phyloP scores from a whole-genome alignment of 176 grass and related monocot genomes.

The Zea luxurians region DNA sequence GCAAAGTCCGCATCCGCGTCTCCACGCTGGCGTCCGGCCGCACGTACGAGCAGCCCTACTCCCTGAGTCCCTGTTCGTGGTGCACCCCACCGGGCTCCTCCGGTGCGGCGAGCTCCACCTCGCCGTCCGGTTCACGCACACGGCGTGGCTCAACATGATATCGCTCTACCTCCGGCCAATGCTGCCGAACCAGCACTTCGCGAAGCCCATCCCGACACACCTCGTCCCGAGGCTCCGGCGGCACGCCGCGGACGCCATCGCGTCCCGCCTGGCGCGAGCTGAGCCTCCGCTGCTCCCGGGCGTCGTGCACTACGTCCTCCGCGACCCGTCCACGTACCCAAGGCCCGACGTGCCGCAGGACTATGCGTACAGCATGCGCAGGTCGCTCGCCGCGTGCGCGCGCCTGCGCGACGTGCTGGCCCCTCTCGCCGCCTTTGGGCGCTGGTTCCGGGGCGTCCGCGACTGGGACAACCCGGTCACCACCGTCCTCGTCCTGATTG shows the following conservation, averaged over 20 bases:
- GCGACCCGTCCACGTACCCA: constrained; percentile 8
- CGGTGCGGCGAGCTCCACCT: constrained; percentile 44
- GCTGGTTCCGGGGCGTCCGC: constrained; percentile 26
- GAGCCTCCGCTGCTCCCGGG: constrained; percentile 20
- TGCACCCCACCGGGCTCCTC: constrained; percentile 9
- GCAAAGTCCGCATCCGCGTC: constrained; percentile 43
- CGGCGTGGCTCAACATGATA: constrained; percentile 19
- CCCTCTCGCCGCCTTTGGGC: neutral
- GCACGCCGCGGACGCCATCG: neutral
- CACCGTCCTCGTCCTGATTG: neutral
- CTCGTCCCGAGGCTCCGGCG: neutral
- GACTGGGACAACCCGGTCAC: constrained; percentile 25
- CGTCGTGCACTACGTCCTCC: constrained; percentile 16
- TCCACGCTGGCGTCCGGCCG: constrained; percentile 33
- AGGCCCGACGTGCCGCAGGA: constrained; percentile 15
- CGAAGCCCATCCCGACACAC: constrained; percentile 7
- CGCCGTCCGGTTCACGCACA: constrained; percentile 44
- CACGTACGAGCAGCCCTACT: constrained; percentile 22
- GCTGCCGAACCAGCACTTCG: constrained; percentile 38
- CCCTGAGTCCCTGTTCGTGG: constrained; percentile 6
- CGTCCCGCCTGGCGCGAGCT: neutral
- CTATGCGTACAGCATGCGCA: constrained; percentile 1
- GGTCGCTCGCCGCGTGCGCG: neutral
- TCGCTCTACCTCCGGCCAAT: constrained; percentile 19
- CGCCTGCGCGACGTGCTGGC: constrained; percentile 21